Conservation (phyloP, 2,329 filamentous ascomycete species). For the Calonectria pseudoturangicola region DNA sequence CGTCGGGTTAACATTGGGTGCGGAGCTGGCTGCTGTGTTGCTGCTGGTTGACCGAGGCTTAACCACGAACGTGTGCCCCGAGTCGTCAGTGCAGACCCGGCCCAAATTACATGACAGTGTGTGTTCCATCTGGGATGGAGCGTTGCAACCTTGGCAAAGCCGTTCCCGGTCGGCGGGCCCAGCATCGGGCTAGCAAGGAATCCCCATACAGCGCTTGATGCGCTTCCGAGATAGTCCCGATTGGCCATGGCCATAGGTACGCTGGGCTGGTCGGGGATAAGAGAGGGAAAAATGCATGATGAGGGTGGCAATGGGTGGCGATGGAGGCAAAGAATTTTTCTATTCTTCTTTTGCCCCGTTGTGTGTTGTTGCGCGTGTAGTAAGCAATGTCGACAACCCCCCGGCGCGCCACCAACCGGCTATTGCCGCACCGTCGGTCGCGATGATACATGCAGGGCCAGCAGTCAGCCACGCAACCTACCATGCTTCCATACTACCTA, state of each 20-base stretch:
- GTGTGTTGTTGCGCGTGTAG: no score
- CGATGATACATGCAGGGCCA: background rate
- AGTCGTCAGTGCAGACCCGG: slow-evolving; percentile 29
- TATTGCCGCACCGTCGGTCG: no score
- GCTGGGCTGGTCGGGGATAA: background rate
- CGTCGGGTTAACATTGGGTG: slow-evolving; percentile 23
- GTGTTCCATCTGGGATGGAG: slow-evolving; percentile 27
- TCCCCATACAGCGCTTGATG: slow-evolving; percentile 8
- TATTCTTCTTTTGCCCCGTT: background rate
- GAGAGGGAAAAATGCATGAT: background rate
- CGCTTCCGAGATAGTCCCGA: slow-evolving; percentile 25
- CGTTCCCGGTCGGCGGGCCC: slow-evolving; percentile 9
- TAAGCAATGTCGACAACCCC: no score
- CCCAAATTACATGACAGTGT: slow-evolving; percentile 26
- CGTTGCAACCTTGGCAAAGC: slow-evolving; percentile 14
- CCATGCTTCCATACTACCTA: background rate
- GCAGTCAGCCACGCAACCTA: no score
- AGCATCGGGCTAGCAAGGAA: slow-evolving; percentile 8
- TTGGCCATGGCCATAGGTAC: slow-evolving; percentile 6
- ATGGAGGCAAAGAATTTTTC: background rate
- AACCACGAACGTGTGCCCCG: slow-evolving; percentile 10
- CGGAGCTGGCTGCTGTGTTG: slow-evolving; percentile 16
- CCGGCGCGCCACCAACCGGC: no score
- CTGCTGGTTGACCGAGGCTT: slow-evolving; percentile 13
- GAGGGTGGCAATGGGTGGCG: background rate